Conservation (phyloP, 1,139 yeast genomes). For the Yamadazyma trypodendri region DNA sequence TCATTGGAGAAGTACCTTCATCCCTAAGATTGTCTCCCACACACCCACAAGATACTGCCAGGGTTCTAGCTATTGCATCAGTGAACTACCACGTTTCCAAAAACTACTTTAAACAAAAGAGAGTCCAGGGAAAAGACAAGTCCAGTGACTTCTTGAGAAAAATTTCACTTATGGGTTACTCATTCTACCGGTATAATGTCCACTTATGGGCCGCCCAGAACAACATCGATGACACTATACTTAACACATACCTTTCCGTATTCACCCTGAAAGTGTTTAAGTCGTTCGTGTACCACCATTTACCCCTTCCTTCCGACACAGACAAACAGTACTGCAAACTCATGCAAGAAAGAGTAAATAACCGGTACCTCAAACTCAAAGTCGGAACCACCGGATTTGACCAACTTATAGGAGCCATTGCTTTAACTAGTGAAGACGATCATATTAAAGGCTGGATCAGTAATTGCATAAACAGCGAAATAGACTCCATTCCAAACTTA, state of each 20-base stretch:
- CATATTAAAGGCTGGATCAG: slow-evolving; percentile 5
- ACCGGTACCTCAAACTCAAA: slow-evolving; percentile 9
- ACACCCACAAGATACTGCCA: background rate
- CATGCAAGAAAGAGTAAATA: slow-evolving; percentile 4
- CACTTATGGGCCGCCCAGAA: background rate
- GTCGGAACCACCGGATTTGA: slow-evolving; percentile 13
- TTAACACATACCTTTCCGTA: background rate
- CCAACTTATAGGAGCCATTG: slow-evolving; percentile 11
- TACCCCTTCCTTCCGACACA: background rate
- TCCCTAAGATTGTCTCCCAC: background rate
- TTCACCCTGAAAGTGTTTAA: slow-evolving; percentile 11
- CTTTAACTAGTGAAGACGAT: background rate
- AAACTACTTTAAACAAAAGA: slow-evolving; percentile 3
- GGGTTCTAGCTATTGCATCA: background rate
- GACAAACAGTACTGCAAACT: slow-evolving; percentile 5
- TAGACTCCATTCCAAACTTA: background rate
- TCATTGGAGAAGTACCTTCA: background rate
- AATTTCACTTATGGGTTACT: slow-evolving; percentile 8
- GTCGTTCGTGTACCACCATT: slow-evolving; percentile 5
- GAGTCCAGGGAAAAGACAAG: background rate
- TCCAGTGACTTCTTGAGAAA: slow-evolving; percentile 3
- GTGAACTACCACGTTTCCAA: slow-evolving; percentile 6
- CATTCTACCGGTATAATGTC: slow-evolving; percentile 8
- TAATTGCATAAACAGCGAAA: background rate
- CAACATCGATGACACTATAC: background rate